A percentile compares a stretch with the other conserved stretches of the same genome.
These are phyloP conservation scores for Setaria italica DNA, from an alignment of 202 grass and related monocot genomes.

Conservation along the genomic window DNA sequence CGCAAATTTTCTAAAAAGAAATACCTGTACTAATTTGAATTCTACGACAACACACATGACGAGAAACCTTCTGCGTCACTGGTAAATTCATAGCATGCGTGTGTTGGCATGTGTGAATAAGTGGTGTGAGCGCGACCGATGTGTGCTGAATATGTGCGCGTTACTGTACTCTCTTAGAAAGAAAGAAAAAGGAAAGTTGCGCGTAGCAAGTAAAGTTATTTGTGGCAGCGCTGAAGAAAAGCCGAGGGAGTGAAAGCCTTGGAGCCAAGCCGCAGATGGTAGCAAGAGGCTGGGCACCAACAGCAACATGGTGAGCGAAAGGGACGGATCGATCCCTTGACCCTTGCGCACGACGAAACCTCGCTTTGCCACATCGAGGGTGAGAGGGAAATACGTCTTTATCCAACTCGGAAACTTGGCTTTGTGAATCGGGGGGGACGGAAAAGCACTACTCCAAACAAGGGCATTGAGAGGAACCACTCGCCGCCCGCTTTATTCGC, in stretches of 20 bases:
- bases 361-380: constrained; percentile 45
- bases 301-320: not conserved
- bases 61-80: not conserved
- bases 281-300: not conserved
- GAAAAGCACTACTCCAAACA: constrained; percentile 34
- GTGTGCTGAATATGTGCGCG: not conserved
- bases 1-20: not conserved
- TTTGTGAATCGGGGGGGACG: not conserved
- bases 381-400: constrained; percentile 53
- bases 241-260: not conserved
- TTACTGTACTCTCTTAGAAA: not conserved
- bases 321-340: constrained; percentile 32
- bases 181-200: not conserved
- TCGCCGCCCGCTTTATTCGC: constrained; percentile 25
- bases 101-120: not conserved
- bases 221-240: not conserved
- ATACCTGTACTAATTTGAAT: not conserved
- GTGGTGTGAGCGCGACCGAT: not conserved
- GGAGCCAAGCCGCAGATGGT: not conserved
- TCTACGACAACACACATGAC: not conserved
- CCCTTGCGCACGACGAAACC: constrained; percentile 51
- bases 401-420: constrained; percentile 35
- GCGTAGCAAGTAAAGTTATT: not conserved
- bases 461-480: not conserved
- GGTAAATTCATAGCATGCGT: not conserved